Percentiles rank a stretch among this genome's conserved stretches.
phyloP scores from a whole-genome alignment of 371 early-diverging fungal genomes.

The Lichtheimia ramosa region DNA sequence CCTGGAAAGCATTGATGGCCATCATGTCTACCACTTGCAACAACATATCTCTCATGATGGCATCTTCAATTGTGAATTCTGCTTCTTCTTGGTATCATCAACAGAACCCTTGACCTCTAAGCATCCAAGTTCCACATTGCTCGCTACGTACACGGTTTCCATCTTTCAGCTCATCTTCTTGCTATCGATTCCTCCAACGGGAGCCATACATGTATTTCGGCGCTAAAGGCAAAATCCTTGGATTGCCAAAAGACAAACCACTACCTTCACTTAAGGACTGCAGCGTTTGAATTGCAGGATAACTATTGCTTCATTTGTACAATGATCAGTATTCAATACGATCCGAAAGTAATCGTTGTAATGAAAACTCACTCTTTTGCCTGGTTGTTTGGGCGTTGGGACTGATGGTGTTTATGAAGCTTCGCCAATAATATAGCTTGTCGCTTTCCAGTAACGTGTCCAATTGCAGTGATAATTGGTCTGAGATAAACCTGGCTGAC shows the following conservation, averaged over 20 bases:
- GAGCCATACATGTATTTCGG: too few species aligned
- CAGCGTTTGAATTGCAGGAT: slow-evolving; percentile 9
- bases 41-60: slow-evolving; percentile 17
- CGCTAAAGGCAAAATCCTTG: too few species aligned
- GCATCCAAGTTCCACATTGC: slow-evolving; percentile 13
- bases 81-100: slow-evolving; percentile 6
- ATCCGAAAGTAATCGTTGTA: neutral
- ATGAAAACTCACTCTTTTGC: slow-evolving; percentile 4
- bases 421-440: slow-evolving; percentile 3
- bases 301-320: slow-evolving; percentile 12
- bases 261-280: slow-evolving; percentile 3
- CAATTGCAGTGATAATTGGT: neutral
- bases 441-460: neutral
- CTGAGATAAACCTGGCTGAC: neutral
- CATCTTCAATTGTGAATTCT: slow-evolving; percentile 10
- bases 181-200: slow-evolving; percentile 5
- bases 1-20: neutral
- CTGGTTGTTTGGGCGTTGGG: neutral
- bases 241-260: too few species aligned
- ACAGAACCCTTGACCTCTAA: slow-evolving; percentile 4
- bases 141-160: slow-evolving; percentile 11
- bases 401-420: slow-evolving; percentile 1
- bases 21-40: neutral
- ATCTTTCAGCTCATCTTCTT: slow-evolving; percentile 9
- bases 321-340: neutral